These are phyloP conservation scores for Diaporthe capsici DNA, from an alignment of 2,329 filamentous ascomycete species.

Conservation along the genomic window DNA sequence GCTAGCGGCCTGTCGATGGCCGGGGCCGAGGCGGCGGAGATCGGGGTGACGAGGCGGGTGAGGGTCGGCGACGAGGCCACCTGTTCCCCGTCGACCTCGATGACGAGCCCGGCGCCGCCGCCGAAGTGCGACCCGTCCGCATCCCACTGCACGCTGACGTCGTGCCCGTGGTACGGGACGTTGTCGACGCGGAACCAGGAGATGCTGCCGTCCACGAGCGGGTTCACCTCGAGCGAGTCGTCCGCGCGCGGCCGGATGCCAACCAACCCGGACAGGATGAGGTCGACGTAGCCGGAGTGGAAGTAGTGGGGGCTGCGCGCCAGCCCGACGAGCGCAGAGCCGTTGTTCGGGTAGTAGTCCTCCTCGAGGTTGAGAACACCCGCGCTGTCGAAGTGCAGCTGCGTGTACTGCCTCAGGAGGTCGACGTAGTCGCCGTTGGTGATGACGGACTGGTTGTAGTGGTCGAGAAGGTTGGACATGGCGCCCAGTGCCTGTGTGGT, in stretches of 20 bases:
- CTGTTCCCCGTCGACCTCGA: conserved; percentile 53
- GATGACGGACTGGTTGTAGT: conserved; percentile 52
- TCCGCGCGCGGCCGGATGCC: conserved; percentile 56
- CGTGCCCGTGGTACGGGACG: conserved; percentile 58
- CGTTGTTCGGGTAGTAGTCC: conserved; percentile 59
- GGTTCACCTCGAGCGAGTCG: conserved; percentile 56
- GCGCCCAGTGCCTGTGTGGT: conserved; percentile 56
- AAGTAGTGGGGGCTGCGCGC: conserved; percentile 60
- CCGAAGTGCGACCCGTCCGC: conserved; percentile 51
- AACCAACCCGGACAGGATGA: conserved; percentile 57
- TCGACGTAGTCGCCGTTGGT: conserved; percentile 52
- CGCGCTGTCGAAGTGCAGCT: conserved; percentile 55
- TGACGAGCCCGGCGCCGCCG: conserved; percentile 46
- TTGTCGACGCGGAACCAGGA: conserved; percentile 58
- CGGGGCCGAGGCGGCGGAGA: conserved; percentile 42
- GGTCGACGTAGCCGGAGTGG: conserved; percentile 59
- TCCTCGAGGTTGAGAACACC: conserved; percentile 56
- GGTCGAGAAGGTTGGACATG: conserved; percentile 58
- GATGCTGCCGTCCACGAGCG: conserved; percentile 52
- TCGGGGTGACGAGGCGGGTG: conserved; percentile 44
- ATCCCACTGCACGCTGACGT: conserved; percentile 59
- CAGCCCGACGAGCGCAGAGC: conserved; percentile 57
- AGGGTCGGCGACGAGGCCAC: conserved; percentile 50
- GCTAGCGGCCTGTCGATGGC: conserved; percentile 50
- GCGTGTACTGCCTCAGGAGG: conserved; percentile 55